Evolutionary conservation across 225 moss, liverwort and hornwort genomes (phyloP).

Genomic region (Anthoceros angustus): DNA sequence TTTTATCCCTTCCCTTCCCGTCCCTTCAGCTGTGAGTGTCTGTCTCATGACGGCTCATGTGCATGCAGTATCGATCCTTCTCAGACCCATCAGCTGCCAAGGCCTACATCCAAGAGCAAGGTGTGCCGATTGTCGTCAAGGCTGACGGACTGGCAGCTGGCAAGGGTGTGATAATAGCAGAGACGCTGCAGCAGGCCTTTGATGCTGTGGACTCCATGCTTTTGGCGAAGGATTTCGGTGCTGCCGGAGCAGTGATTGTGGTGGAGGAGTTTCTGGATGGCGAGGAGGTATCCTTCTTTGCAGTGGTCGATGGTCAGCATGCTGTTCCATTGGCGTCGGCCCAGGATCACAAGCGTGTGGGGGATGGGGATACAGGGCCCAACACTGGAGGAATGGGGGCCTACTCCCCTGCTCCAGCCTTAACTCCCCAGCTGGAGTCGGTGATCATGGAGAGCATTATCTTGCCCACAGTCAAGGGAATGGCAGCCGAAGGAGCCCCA

Average conservation of each 20-base stretch:
- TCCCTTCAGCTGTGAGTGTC: background rate
- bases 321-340: conserved; percentile 69
- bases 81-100: conserved; percentile 49
- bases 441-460: conserved; percentile 70
- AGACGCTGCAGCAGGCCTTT: conserved; percentile 47
- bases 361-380: conserved; percentile 78
- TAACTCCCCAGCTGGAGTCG: conserved; percentile 45
- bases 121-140: conserved; percentile 80
- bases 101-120: conserved; percentile 47
- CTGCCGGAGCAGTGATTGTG: conserved; percentile 56
- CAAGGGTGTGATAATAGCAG: conserved; percentile 78
- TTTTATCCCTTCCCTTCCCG: background rate
- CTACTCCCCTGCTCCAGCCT: conserved; percentile 75
- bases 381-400: conserved; percentile 97
- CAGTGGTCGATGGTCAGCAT: conserved; percentile 71
- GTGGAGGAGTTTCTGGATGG: conserved; percentile 97
- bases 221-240: conserved; percentile 49
- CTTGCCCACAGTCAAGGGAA: conserved; percentile 71
- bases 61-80: conserved; percentile 44
- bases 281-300: conserved; percentile 88
- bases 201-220: conserved; percentile 79
- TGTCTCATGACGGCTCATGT: conserved; percentile 1
- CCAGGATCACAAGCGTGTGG: conserved; percentile 88
- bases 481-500: conserved; percentile 57
- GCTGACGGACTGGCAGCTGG: conserved; percentile 92